Percentiles rank a stretch among this genome's conserved stretches.
Evolutionary conservation across 306 rosid genomes (phyloP).

Genomic region (Vigna unguiculata): DNA sequence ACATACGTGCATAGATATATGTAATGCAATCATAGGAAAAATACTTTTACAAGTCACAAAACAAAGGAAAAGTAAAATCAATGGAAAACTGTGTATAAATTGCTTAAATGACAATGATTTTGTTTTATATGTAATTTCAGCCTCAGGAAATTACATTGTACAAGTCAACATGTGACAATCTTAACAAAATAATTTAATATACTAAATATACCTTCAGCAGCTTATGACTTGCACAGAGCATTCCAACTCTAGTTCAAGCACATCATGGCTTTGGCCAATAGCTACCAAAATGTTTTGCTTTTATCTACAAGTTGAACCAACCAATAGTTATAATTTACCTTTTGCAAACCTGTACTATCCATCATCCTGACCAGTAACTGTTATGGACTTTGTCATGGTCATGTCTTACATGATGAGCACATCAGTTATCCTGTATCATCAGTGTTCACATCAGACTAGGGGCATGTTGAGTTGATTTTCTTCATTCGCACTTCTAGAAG

Average conservation of each 20-base stretch:
- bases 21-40: background rate
- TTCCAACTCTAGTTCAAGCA: background rate
- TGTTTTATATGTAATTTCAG: conserved; percentile 31
- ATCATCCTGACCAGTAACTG: background rate
- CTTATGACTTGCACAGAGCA: conserved; percentile 15
- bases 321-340: conserved; percentile 50
- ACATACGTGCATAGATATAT: background rate
- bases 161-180: conserved; percentile 5
- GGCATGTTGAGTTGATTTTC: no score
- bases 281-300: conserved; percentile 2
- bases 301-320: conserved; percentile 7
- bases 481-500: no score
- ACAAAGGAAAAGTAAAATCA: background rate
- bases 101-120: background rate
- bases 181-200: conserved; percentile 1
- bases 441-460: conserved; percentile 33
- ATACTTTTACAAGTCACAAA: conserved; percentile 1
- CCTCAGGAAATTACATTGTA: background rate
- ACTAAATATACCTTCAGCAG: background rate
- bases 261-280: background rate
- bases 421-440: conserved; percentile 61
- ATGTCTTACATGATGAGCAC: conserved; percentile 64
- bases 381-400: conserved; percentile 39
- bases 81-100: background rate
- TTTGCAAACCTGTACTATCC: conserved; percentile 65